Evolutionary conservation across 805 yeast species (phyloP).

Genomic region (Geotrichum ghanense): DNA sequence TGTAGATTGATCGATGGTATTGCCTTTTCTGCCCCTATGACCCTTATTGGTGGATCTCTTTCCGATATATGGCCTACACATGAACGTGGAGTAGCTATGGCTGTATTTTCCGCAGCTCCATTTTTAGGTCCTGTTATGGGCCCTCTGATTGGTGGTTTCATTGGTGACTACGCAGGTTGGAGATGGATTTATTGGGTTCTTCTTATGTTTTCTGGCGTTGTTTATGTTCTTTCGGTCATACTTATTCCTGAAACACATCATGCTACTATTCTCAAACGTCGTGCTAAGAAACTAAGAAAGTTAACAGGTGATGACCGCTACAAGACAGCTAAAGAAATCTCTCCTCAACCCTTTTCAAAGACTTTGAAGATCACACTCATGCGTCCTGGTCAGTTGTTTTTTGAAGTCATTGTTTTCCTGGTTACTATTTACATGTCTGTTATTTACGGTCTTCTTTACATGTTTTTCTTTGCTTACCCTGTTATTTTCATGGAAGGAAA

Average conservation of each 20-base stretch:
- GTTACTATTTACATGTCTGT: slow-evolving; percentile 39
- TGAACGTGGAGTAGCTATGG: slow-evolving; percentile 59
- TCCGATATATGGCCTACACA: slow-evolving; percentile 56
- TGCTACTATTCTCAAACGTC: slow-evolving; percentile 36
- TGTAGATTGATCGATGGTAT: slow-evolving; percentile 60
- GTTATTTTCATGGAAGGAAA: slow-evolving; percentile 44
- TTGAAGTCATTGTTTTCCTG: slow-evolving; percentile 34
- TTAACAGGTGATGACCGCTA: slow-evolving; percentile 39
- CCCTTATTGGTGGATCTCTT: slow-evolving; percentile 67
- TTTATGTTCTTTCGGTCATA: slow-evolving; percentile 35
- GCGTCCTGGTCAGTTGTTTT: slow-evolving; percentile 55
- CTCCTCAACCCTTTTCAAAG: slow-evolving; percentile 55
- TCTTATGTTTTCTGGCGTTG: slow-evolving; percentile 50
- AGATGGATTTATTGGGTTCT: slow-evolving; percentile 65
- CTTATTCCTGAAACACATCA: slow-evolving; percentile 56
- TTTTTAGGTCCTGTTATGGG: slow-evolving; percentile 49
- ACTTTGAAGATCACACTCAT: slow-evolving; percentile 54
- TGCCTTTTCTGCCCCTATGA: slow-evolving; percentile 63
- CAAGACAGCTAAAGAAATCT: slow-evolving; percentile 56
- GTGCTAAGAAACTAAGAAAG: slow-evolving; percentile 40
- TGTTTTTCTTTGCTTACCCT: slow-evolving; percentile 57
- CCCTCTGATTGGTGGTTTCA: slow-evolving; percentile 51
- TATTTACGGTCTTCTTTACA: slow-evolving; percentile 38
- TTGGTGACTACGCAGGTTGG: slow-evolving; percentile 51
- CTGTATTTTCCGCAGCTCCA: slow-evolving; percentile 52